Evolutionary conservation across 2,329 filamentous ascomycete species (phyloP), one percentile per base, ranked within the genome.

Genomic region (Mycosphaerella arachidis): DNA sequence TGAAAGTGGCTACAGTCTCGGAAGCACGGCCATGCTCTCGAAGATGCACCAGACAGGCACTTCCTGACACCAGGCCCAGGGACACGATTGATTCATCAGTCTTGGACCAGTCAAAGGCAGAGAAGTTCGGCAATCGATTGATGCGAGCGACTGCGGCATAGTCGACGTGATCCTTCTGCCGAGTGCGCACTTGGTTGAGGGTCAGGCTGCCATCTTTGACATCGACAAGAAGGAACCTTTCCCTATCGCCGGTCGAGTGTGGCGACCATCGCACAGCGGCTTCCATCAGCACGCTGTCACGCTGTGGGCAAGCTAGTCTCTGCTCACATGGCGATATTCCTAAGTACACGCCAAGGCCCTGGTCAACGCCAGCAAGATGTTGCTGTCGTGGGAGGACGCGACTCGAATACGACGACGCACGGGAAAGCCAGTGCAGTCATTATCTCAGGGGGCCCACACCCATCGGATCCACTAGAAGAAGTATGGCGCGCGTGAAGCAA

Each of bases 31-130:
- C 70, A 64, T 85, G 83, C 66, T 90, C 86, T 69, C 91, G 86
- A 52, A 94, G 82, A 62, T 86, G 83, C 58, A 94, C 76, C 20
- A 95, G 77, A 63, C 89, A 88, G 63, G 92, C 88, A 58, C 91
- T 85, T 53, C 91, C 91, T 43, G 86, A 86, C 13, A 86, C 83
- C 10, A 89, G 89, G 45, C 91, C 91, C 30, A 94, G 83, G 24
- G 88, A 89, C 45, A 94, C 82, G 8, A 92, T 78, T 55, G 86
- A 85, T 59, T 85, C 81, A 65, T 86, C 78, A 37, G 76, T 77
- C 56, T 82, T 81, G 6, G 84, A 86, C 84, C 84, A 87, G 71
- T 87, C 85, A 72, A 87, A 87, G 13, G 85, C 84, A 43, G 83
- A 83, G 68, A 86, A 87, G 30, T 81, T 79, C 30, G 84, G 83